Conservation (phyloP, 2,329 filamentous ascomycete species). For the Ceratocystis huliohia region DNA sequence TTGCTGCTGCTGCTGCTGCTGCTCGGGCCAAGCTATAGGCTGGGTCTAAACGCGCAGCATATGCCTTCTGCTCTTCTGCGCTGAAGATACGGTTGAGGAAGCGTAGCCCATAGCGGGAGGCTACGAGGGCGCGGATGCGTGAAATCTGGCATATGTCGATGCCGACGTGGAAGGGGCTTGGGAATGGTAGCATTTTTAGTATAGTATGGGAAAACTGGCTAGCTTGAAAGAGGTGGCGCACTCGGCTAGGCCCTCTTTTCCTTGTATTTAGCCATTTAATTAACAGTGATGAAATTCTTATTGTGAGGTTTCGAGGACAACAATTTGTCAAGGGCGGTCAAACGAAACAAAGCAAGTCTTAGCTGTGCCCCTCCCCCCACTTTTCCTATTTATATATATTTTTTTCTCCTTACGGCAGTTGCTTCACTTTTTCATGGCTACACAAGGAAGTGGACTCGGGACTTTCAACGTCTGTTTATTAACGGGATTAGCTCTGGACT, state of each 20-base stretch:
- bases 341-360: no score
- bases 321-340: no score
- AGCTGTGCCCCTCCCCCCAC: neutral
- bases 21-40: conserved; percentile 6
- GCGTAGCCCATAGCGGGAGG: conserved; percentile 30
- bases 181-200: conserved; percentile 37
- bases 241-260: no score
- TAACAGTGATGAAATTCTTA: no score
- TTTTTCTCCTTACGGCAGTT: neutral
- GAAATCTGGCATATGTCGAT: conserved; percentile 64
- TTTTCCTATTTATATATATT: neutral
- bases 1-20: neutral
- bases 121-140: conserved; percentile 50
- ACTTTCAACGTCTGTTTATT: neutral
- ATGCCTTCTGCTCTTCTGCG: conserved; percentile 29
- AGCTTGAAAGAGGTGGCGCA: neutral
- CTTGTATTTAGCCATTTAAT: no score
- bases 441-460: neutral
- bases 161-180: conserved; percentile 55
- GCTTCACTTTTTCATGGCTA: neutral
- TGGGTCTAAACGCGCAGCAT: conserved; percentile 13
- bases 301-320: no score
- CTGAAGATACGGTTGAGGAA: conserved; percentile 40
- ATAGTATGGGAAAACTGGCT: neutral
- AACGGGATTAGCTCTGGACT: neutral